Base-by-base conservation (phyloP, 106 monocot genomes). In the Vanilla planifolia region DNA sequence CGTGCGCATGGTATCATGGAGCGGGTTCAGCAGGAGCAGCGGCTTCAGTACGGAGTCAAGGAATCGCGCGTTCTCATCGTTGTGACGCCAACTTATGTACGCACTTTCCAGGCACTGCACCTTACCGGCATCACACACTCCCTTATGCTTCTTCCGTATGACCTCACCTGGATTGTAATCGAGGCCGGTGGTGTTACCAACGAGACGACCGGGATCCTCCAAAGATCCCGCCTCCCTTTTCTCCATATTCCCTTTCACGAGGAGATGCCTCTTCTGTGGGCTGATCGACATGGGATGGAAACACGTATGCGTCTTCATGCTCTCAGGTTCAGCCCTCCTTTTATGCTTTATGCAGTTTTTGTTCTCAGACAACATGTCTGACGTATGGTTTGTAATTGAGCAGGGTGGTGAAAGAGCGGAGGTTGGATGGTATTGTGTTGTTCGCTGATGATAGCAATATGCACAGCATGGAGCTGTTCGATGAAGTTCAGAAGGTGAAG, bases 51-150 rank as follows among this genome's bases (percentile, higher is more conserved):
- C 67, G 94, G 85, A 33, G 73, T 77, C 22, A 69, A 70, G 73
- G 65, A 46, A 41, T 72, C 77, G 2, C 70, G 83, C 26, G 63
- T 64, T 21, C 39, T 94, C 6, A 32, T 94, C 27, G 85, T 73
- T 8, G 66, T 94, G 9, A 94, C 94, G 10, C 94, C 94, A 7
- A 94, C 94, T n/a, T 83, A 94, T 45, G 74, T 72, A 22, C 65
- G 94, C 20, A 89, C 94, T 10, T 94, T 94, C 83, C 94, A 94
- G 89, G 61, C 85, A 2, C 53, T 89, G 40, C 94, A 94, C 61
- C 73, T 94, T 37, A 86, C 89, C 43, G 89, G 85, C 21, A 36
- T 94, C 51, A 65, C 71, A n/a, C 89, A 94, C 60, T 73, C 85
- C 33, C 64, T 94, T 26, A 73, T 86, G 77, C 76, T 82, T 20